Conservation (phyloP, 2,329 filamentous ascomycete species). For the Uncinocarpus reesii region DNA sequence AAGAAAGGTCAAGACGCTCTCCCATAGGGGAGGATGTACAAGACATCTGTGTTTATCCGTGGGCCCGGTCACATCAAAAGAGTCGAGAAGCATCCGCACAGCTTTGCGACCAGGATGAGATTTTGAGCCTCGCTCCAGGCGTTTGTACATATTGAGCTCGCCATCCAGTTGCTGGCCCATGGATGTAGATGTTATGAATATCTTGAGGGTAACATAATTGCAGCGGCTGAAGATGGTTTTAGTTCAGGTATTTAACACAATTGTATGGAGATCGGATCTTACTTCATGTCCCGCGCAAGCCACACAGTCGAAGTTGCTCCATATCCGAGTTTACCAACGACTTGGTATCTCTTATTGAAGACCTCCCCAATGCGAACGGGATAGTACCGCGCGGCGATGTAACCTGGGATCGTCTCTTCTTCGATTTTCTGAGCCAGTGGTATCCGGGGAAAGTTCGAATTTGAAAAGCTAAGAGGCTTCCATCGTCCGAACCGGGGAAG, state of each 20-base stretch:
- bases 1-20: conserved; percentile 16
- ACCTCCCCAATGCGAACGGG: conserved; percentile 26
- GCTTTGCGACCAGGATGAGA: conserved; percentile 24
- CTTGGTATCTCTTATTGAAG: conserved; percentile 25
- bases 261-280: conserved; percentile 14
- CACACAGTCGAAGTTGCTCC: conserved; percentile 30
- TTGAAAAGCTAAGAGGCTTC: too few relatives aligned
- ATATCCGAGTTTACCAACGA: conserved; percentile 31
- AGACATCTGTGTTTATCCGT: conserved; percentile 20
- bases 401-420: conserved; percentile 26
- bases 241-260: conserved; percentile 10
- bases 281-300: conserved; percentile 24
- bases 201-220: conserved; percentile 26
- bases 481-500: too few relatives aligned
- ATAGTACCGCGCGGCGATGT: conserved; percentile 23
- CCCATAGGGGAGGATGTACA: conserved; percentile 19
- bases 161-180: conserved; percentile 26
- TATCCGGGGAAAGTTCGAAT: too few relatives aligned
- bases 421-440: conserved; percentile 22
- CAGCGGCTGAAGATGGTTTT: conserved; percentile 17
- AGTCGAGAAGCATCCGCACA: conserved; percentile 24
- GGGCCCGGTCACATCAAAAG: conserved; percentile 23
- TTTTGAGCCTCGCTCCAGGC: conserved; percentile 23
- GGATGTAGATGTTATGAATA: conserved; percentile 23
- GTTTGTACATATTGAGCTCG: conserved; percentile 38